Base-by-base conservation (phyloP, 164 flowering plant species). In the Sedum album region DNA sequence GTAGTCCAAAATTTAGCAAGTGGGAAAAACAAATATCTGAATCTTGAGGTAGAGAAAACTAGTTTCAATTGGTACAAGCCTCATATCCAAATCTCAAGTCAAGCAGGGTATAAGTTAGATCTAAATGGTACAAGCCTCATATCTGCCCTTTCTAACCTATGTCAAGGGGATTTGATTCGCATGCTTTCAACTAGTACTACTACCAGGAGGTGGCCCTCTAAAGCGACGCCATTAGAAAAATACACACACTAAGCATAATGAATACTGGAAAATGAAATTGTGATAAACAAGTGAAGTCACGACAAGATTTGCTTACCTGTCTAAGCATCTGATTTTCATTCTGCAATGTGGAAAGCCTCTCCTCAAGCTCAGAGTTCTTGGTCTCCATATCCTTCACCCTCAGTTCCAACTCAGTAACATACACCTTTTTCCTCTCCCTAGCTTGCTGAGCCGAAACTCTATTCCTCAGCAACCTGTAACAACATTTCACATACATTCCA, bases 381-480 rank as follows among this genome's bases (percentile, higher is more conserved):
- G 78, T 82, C 77, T 94, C 99, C 84, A 92, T 75, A 30, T 86
- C 96, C 70, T 87, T 88, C 13, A 85, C 96, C 70, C 82, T 83
- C 26, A 69, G 79, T 69, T 94, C 99, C 86, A 94, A 68, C 60
- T 94, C 97, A 68, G 51, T 82, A 79, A 94, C 79, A 73, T 94
- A 94, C 0, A 88, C 97, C 82, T 94, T 94, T 85, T 94, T 94
- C 78, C 97, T 86, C 69, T 94, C 99, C 75, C 99, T 90, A 42
- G 99, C 99, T 76, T 94, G 99, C 73, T 94, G 99, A 0, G 99
- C 99, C 46, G 99, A 94, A 28, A 94, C 99, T 85, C 99, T 83
- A 77, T 94, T 94, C 80, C 99, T 88, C 79, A 94, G 70, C 87
- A 94, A 81, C 84, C 98, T 93, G 42, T 1, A 39, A 10, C 68